Conservation (phyloP, 306 rosid species). For the Quercus gilva region DNA sequence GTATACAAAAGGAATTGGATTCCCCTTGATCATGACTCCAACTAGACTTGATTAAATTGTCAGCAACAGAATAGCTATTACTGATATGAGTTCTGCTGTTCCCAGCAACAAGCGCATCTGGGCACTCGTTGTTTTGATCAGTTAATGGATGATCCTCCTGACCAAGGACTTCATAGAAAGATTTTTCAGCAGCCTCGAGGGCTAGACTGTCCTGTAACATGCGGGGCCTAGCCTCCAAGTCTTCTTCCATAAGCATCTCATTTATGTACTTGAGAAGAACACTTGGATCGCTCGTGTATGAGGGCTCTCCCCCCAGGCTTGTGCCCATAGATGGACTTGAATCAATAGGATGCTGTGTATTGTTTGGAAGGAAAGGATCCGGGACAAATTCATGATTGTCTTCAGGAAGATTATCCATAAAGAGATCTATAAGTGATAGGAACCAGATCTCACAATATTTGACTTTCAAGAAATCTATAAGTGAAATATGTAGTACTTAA, state of each 20-base stretch:
- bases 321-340: not conserved
- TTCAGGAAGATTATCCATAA: constrained; percentile 34
- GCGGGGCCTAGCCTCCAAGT: constrained; percentile 58
- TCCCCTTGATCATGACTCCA: constrained; percentile 19
- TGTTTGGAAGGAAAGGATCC: constrained; percentile 21
- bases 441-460: not conserved
- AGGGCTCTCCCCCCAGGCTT: constrained; percentile 35
- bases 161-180: constrained; percentile 66
- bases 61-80: constrained; percentile 21
- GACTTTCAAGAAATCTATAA: not conserved
- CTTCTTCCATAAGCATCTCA: constrained; percentile 82
- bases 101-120: constrained; percentile 19
- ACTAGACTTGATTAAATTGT: constrained; percentile 27
- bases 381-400: constrained; percentile 29
- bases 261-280: constrained; percentile 55
- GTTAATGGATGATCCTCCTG: constrained; percentile 35
- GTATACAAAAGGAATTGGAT: constrained; percentile 15
- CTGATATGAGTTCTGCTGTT: constrained; percentile 15
- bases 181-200: constrained; percentile 84
- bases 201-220: constrained; percentile 70
- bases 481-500: not conserved
- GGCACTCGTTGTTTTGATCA: constrained; percentile 9
- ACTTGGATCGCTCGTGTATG: constrained; percentile 42
- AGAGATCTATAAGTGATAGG: not conserved
- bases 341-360: constrained; percentile 15